phyloP scores from a whole-genome alignment of 352 stramenopile genomes.

The Hyaloperonospora brassicae region DNA sequence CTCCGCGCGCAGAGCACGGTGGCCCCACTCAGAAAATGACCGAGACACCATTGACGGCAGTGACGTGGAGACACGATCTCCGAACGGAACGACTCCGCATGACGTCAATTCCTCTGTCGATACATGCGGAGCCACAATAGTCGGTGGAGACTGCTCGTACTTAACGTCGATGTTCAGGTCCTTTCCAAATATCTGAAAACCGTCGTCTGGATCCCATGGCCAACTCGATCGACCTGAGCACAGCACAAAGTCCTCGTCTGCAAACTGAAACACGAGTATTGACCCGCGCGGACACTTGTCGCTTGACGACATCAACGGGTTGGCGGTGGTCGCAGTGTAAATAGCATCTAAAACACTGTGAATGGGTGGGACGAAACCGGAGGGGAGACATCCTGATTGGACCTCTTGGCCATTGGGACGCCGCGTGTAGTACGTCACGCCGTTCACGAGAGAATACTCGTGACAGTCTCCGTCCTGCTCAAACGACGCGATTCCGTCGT shows the following conservation, averaged over 20 bases:
- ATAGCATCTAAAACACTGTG: constrained; percentile 23
- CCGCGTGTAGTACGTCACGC: constrained; percentile 28
- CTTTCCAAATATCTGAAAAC: constrained; percentile 35
- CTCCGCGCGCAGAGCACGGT: constrained; percentile 18
- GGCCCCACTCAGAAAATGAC: constrained; percentile 20
- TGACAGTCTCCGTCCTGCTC: constrained; percentile 21
- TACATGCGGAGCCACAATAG: constrained; percentile 15
- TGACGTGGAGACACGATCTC: constrained; percentile 18
- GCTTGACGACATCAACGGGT: constrained; percentile 1
- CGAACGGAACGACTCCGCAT: constrained; percentile 21
- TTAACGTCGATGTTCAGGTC: constrained; percentile 37
- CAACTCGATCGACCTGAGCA: constrained; percentile 19
- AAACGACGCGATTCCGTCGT: constrained; percentile 29
- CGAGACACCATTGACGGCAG: constrained; percentile 16
- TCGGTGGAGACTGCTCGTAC: constrained; percentile 21
- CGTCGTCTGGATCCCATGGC: constrained; percentile 20
- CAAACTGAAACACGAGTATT: constrained; percentile 30
- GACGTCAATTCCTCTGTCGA: constrained; percentile 8
- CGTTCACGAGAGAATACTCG: constrained; percentile 31
- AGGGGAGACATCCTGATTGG: constrained; percentile 22
- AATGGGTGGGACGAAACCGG: constrained; percentile 24
- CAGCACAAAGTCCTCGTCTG: constrained; percentile 35
- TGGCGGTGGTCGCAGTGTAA: constrained; percentile 13
- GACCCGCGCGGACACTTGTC: constrained; percentile 17
- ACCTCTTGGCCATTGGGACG: constrained; percentile 1